phyloP scores from a whole-genome alignment of 2,329 filamentous ascomycete species.

The Colletotrichum paranaense region DNA sequence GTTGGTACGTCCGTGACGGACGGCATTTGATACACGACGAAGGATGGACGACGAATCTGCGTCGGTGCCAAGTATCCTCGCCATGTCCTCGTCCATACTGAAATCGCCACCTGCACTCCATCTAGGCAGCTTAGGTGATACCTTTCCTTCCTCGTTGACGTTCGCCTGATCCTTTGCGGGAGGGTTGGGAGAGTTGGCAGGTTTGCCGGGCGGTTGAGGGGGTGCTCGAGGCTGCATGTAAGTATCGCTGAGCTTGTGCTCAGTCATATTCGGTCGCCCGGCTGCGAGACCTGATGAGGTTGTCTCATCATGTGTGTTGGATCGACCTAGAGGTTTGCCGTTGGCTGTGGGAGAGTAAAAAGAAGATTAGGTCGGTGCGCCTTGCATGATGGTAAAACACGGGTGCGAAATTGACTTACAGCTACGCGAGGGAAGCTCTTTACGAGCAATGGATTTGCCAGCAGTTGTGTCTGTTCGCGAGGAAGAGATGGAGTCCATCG shows the following conservation, averaged over 20 bases:
- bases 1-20: slow-evolving; percentile 90
- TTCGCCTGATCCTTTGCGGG: slow-evolving; percentile 60
- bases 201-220: slow-evolving; percentile 59
- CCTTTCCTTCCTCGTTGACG: slow-evolving; percentile 56
- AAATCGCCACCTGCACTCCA: slow-evolving; percentile 88
- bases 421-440: slow-evolving; percentile 67
- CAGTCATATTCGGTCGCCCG: slow-evolving; percentile 45
- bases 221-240: slow-evolving; percentile 70
- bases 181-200: slow-evolving; percentile 49
- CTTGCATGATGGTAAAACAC: slow-evolving; percentile 35
- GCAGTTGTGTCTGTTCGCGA: slow-evolving; percentile 50
- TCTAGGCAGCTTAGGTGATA: slow-evolving; percentile 75
- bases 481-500: slow-evolving; percentile 56
- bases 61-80: slow-evolving; percentile 84
- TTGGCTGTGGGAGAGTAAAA: slow-evolving; percentile 45
- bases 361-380: slow-evolving; percentile 37
- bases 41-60: slow-evolving; percentile 84
- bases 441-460: slow-evolving; percentile 69
- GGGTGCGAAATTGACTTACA: slow-evolving; percentile 49
- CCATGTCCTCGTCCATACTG: slow-evolving; percentile 95
- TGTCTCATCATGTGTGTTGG: slow-evolving; percentile 40
- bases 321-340: slow-evolving; percentile 43
- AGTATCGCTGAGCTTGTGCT: slow-evolving; percentile 59
- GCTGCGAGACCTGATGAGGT: slow-evolving; percentile 28
- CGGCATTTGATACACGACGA: slow-evolving; percentile 90